Evolutionary conservation across 768 basidiomycete genomes (phyloP).

Genomic region (Udeniomyces megalosporus): DNA sequence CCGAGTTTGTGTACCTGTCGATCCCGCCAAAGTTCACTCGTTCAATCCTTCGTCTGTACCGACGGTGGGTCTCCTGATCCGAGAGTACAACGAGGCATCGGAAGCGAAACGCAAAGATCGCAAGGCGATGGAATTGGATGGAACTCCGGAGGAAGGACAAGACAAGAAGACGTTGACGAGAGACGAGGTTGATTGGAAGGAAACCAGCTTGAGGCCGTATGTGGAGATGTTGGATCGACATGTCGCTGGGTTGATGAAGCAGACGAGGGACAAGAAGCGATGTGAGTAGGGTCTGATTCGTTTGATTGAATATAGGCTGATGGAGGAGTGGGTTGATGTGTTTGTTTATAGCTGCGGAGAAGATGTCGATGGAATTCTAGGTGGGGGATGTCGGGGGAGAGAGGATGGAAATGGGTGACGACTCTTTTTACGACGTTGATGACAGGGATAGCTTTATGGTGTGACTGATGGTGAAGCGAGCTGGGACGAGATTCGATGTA

Average conservation of each 20-base stretch:
- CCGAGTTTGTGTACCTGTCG: slow-evolving; percentile 82
- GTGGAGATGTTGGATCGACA: slow-evolving; percentile 79
- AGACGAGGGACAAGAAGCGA: slow-evolving; percentile 24
- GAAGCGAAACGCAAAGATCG: neutral
- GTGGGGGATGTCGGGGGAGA: too few species aligned
- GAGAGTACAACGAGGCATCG: slow-evolving; percentile 47
- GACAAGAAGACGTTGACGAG: neutral
- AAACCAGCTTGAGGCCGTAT: slow-evolving; percentile 74
- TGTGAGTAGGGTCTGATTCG: slow-evolving; percentile 22
- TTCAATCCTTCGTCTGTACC: slow-evolving; percentile 80
- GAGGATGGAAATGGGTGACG: too few species aligned
- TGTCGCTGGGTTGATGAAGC: slow-evolving; percentile 30
- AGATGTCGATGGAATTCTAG: too few species aligned
- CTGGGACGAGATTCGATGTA: too few species aligned
- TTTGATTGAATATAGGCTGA: too few species aligned
- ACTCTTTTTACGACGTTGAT: too few species aligned
- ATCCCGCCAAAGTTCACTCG: slow-evolving; percentile 51
- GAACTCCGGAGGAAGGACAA: neutral
- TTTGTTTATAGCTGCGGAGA: too few species aligned
- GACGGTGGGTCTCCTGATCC: slow-evolving; percentile 65
- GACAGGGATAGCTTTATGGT: too few species aligned
- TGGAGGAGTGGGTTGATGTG: too few species aligned
- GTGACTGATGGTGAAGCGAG: too few species aligned
- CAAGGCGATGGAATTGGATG: neutral
- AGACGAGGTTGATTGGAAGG: slow-evolving; percentile 48